Conservation (phyloP, 73 alveolate genomes). For the Blepharisma japonicum region DNA sequence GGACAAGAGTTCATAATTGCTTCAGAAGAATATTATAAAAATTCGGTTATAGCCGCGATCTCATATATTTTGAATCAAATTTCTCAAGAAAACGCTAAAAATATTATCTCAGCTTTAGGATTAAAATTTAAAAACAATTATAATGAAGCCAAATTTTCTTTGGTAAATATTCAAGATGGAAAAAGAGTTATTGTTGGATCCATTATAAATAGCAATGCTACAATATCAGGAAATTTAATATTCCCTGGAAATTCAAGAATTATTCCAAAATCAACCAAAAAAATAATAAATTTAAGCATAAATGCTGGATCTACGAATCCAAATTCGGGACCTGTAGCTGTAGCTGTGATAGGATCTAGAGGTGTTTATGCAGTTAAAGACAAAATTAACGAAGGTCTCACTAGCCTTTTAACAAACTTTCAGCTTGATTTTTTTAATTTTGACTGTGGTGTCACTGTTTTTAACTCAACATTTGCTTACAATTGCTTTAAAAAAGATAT, state of each 20-base stretch:
- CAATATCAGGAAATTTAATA: slow-evolving; percentile 27
- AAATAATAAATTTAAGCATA: slow-evolving; percentile 23
- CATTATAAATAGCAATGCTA: neutral
- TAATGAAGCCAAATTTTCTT: slow-evolving; percentile 11
- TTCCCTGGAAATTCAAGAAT: slow-evolving; percentile 10
- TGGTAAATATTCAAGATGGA: neutral
- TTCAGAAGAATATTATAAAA: slow-evolving; percentile 3
- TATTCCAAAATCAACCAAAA: slow-evolving; percentile 35
- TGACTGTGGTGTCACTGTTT: too few relatives aligned
- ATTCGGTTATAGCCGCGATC: slow-evolving; percentile 1
- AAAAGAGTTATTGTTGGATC: neutral
- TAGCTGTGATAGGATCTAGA: too few relatives aligned
- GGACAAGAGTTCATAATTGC: neutral
- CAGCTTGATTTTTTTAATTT: too few relatives aligned
- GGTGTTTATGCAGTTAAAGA: too few relatives aligned
- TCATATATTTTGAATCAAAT: slow-evolving; percentile 28
- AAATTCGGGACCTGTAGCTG: too few relatives aligned
- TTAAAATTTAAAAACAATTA: slow-evolving; percentile 15
- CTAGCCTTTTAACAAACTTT: too few relatives aligned
- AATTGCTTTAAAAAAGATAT: too few relatives aligned
- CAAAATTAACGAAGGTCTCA: too few relatives aligned
- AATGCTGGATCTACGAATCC: slow-evolving; percentile 13
- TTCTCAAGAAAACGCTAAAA: slow-evolving; percentile 28
- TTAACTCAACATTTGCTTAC: too few relatives aligned
- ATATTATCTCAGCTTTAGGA: slow-evolving; percentile 20